A percentile compares a stretch with the other conserved stretches of the same genome.
Conservation (phyloP, 805 yeast genomes). For the Cyberlindnera galapagoensis region DNA sequence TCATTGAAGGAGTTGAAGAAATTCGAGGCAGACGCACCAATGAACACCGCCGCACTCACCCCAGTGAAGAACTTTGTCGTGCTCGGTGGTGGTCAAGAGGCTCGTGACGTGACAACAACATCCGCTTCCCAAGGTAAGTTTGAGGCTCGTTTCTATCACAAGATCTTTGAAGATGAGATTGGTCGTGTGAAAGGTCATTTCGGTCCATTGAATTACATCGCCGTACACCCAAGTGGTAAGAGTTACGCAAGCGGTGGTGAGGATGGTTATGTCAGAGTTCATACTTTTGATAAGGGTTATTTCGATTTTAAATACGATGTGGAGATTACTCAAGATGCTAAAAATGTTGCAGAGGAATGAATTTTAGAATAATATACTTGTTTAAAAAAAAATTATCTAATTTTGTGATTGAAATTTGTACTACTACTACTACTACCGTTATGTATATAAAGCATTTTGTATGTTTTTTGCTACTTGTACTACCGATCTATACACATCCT, state of each 20-base stretch:
- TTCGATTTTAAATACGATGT: conserved; percentile 91
- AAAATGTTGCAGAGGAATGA: conserved; percentile 7
- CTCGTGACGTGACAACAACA: conserved; percentile 97
- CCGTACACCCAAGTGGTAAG: conserved; percentile 90
- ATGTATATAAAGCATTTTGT: conserved; percentile 3
- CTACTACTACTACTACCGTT: background rate
- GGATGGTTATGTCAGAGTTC: conserved; percentile 95
- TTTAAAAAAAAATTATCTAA: background rate
- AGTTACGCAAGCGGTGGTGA: conserved; percentile 97
- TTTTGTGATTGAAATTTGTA: background rate
- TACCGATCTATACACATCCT: too few species aligned
- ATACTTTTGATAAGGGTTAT: conserved; percentile 87
- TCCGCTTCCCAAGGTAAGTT: conserved; percentile 90
- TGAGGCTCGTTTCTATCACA: conserved; percentile 94
- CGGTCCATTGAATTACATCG: conserved; percentile 94
- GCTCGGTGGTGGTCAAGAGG: conserved; percentile 99
- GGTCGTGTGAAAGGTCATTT: conserved; percentile 98
- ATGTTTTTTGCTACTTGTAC: too few species aligned
- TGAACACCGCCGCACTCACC: conserved; percentile 92
- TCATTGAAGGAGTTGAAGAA: conserved; percentile 64
- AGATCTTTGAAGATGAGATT: conserved; percentile 89
- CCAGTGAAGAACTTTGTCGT: conserved; percentile 88
- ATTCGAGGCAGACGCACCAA: conserved; percentile 83
- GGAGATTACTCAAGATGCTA: conserved; percentile 65
- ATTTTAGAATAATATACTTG: background rate